phyloP scores from a whole-genome alignment of 345 rosid genomes.

The Populus alba region DNA sequence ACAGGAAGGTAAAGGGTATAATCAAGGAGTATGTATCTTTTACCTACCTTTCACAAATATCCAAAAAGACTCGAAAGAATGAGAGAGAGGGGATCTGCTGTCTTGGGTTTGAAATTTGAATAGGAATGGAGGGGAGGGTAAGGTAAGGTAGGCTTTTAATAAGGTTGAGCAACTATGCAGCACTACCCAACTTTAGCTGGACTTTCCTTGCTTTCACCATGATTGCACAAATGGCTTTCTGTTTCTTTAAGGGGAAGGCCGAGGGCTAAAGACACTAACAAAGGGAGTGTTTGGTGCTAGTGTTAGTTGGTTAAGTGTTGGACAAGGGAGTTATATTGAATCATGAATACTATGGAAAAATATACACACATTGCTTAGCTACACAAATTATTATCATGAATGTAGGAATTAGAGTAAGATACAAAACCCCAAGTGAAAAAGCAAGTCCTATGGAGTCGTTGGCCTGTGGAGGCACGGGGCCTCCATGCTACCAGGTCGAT shows the following conservation, averaged over 20 bases:
- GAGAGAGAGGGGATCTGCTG: not conserved
- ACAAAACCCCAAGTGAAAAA: not conserved
- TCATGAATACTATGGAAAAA: constrained; percentile 24
- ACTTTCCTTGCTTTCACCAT: constrained; percentile 20
- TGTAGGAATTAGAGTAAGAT: not conserved
- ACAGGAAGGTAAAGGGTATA: not conserved
- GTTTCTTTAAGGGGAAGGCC: constrained; percentile 55
- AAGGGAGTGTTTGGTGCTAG: constrained; percentile 30
- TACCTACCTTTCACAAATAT: constrained; percentile 1
- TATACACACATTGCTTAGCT: constrained; percentile 12
- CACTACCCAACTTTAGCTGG: constrained; percentile 27
- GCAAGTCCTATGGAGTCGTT: not conserved
- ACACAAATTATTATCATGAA: constrained; percentile 8
- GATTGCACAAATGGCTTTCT: constrained; percentile 39
- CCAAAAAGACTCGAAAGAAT: not conserved
- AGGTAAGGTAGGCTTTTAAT: constrained; percentile 10
- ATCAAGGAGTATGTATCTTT: not conserved
- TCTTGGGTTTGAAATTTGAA: constrained; percentile 27
- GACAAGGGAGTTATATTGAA: constrained; percentile 36
- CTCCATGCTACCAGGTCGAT: not conserved
- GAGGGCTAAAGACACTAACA: constrained; percentile 10
- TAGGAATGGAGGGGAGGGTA: constrained; percentile 24
- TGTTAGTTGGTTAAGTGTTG: constrained; percentile 52
- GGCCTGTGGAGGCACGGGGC: not conserved
- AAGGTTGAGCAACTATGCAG: constrained; percentile 7